phyloP scores from a whole-genome alignment of 1,139 yeast genomes.

The Ashbya aceris region DNA sequence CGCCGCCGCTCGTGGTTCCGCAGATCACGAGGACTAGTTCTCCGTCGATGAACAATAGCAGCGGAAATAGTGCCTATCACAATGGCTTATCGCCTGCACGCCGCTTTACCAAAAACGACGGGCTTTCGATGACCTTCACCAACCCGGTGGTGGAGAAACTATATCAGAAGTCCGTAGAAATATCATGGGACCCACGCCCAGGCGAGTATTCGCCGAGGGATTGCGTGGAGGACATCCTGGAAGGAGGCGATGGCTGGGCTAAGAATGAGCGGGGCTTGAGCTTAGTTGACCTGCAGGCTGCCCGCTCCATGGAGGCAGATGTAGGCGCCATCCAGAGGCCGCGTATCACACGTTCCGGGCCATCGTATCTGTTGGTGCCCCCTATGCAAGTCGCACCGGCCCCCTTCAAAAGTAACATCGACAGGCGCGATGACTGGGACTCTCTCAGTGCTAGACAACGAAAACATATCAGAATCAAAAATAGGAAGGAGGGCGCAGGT shows the following conservation, averaged over 20 bases:
- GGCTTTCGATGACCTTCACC: constrained; percentile 8
- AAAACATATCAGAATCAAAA: constrained; percentile 1
- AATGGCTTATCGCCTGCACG: background rate
- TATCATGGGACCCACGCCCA: constrained; percentile 73
- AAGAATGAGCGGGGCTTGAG: constrained; percentile 37
- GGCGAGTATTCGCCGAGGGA: constrained; percentile 66
- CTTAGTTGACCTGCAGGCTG: constrained; percentile 31
- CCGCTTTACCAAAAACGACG: constrained; percentile 4
- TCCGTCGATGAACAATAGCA: background rate
- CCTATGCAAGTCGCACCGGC: background rate
- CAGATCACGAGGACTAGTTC: background rate
- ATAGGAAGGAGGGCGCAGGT: background rate
- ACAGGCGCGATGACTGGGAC: background rate
- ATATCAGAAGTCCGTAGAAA: constrained; percentile 54
- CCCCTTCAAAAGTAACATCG: background rate
- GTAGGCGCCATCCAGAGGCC: background rate
- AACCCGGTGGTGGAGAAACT: constrained; percentile 43
- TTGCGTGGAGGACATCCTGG: constrained; percentile 66
- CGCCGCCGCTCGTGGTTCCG: constrained; percentile 9
- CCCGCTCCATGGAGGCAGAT: background rate
- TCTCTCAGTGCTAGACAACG: constrained; percentile 1
- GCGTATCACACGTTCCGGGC: background rate
- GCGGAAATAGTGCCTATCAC: background rate
- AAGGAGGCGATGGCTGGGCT: constrained; percentile 66
- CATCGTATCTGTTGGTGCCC: background rate